A percentile compares a stretch with the other conserved stretches of the same genome.
phyloP scores from a whole-genome alignment of 805 yeast species.

The Suhomyces sp. region DNA sequence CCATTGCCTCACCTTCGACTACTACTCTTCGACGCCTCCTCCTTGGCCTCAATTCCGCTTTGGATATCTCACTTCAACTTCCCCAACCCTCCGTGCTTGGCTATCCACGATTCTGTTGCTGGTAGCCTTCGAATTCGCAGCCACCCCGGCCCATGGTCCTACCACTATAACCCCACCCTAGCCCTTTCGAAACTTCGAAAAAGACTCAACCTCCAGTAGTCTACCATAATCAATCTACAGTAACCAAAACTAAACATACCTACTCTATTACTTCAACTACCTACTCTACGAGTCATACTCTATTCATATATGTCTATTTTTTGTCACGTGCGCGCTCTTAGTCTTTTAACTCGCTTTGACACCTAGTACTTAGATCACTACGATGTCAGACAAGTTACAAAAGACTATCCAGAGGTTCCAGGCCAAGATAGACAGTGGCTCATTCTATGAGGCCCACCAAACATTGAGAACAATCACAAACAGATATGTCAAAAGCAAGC shows the following conservation, averaged over 20 bases:
- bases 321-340: too few species aligned
- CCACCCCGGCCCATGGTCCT: neutral
- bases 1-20: neutral
- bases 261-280: too few species aligned
- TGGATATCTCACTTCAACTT: neutral
- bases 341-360: too few species aligned
- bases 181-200: neutral
- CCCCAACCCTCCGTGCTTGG: neutral
- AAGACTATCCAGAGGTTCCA: conserved; percentile 65
- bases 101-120: neutral
- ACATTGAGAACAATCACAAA: conserved; percentile 87
- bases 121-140: neutral
- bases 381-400: conserved; percentile 40
- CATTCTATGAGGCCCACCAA: conserved; percentile 94
- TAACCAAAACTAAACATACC: too few species aligned
- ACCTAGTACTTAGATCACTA: neutral
- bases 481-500: conserved; percentile 68
- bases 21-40: neutral
- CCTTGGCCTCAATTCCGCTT: neutral
- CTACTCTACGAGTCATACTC: neutral
- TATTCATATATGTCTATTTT: too few species aligned
- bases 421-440: conserved; percentile 65
- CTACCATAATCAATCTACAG: too few species aligned
- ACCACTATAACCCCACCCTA: neutral
- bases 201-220: neutral